Conservation (phyloP, 73 alveolate species). For the Strombidium stylifer region DNA sequence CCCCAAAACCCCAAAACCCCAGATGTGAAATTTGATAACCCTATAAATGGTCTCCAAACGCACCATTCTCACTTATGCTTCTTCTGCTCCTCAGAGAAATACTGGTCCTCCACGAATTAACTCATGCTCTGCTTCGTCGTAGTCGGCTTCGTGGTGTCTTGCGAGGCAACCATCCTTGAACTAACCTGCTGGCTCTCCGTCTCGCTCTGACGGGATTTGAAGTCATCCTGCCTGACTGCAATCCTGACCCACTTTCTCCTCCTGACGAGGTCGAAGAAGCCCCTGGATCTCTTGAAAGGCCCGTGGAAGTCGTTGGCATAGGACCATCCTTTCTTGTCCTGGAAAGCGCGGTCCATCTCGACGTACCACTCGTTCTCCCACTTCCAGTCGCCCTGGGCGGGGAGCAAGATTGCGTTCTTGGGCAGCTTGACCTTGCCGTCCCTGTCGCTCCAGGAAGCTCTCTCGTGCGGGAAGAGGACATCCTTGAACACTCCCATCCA, state of each 20-base stretch:
- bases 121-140: too few species aligned
- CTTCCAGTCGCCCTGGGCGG: conserved; percentile 22
- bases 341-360: conserved; percentile 39
- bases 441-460: conserved; percentile 30
- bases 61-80: too few species aligned
- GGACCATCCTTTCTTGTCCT: conserved; percentile 34
- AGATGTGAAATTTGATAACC: too few species aligned
- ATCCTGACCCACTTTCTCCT: conserved; percentile 40
- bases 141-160: too few species aligned
- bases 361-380: conserved; percentile 43
- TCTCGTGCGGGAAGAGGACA: conserved; percentile 28
- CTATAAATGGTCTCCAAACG: too few species aligned
- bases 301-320: conserved; percentile 28
- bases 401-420: conserved; percentile 22
- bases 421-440: conserved; percentile 31
- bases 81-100: too few species aligned
- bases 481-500: conserved; percentile 35
- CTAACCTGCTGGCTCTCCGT: too few species aligned
- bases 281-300: conserved; percentile 9
- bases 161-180: too few species aligned
- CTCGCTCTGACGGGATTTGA: too few species aligned
- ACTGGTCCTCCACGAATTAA: too few species aligned
- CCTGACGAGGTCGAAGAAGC: conserved; percentile 34
- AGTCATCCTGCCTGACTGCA: too few species aligned
- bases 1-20: too few species aligned